Evolutionary conservation across 1,284 basidiomycete genomes (phyloP), one percentile per base, ranked within the genome.

Genomic region (Boletus semigastroideus): DNA sequence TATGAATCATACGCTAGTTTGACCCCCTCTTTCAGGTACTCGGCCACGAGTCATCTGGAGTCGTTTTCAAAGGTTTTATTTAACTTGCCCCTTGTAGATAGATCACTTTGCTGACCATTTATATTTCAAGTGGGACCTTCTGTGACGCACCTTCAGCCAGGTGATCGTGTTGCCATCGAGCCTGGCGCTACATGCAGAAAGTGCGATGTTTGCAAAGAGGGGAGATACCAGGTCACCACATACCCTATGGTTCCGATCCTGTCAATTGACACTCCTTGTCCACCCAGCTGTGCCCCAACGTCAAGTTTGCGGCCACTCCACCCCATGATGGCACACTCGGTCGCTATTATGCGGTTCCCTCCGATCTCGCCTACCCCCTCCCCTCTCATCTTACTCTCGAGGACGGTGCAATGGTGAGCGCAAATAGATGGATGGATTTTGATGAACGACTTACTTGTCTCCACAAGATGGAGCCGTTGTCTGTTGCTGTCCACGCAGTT

Each of bases 401-500:
- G 69, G 90, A 92, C 62, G 90, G 90, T 49, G 90, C 90, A 16
- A 86, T 92, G 85, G 87, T 89, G 56, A 51, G 75, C 56, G 10
- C 42, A 8, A 12, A 16, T 34, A 42, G 27, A 11, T 31, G 9
- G 6, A 31, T 28, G 19, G 14, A 42, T 34, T 16, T 31, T 5
- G 6, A 31, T 28, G 19, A 14, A 42, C 31, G 17, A 44, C 44
- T 54, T 16, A 48, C 42, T 28, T 38, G 11, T 37, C 19, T 46
- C 16, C n/a, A 49, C 9, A 61, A 91, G 89, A 94, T 98, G 78
- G 95, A 98, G 71, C 96, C 96, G 9, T 82, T 98, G 37, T 85
- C 92, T 16, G 96, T 98, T 33, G 96, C 86, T 7, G 83, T 97
- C 13, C 94, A 98, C 70, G 86, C 92, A 1, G 87, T 97, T 31